Base-by-base conservation (phyloP, 257 asterid genomes). In the Solanum lignicaule region DNA sequence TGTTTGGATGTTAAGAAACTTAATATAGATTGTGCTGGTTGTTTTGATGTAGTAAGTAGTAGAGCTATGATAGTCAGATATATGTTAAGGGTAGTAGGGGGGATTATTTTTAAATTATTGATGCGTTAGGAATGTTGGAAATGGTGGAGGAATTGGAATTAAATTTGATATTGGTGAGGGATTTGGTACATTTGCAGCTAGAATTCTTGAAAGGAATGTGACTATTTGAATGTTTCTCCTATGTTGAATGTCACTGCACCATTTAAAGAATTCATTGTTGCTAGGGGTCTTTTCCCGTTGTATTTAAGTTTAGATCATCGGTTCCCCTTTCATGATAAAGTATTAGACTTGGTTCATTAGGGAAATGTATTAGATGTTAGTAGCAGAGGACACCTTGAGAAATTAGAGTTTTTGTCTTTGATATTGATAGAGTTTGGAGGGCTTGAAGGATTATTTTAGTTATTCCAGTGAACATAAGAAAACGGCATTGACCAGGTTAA, bases 251-350 rank as follows among this genome's bases (percentile, higher is more conserved):
- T 55, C 5, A 7, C 11, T 13, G 5, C n/a, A 55, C n/a, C n/a
- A 55, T 6, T 4, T 55, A 55, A 18, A 18, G 65, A 55, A 55
- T 18, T 18, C n/a, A 7, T 55, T 55, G 10, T 4, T 7, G n/a
- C 65, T 6, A 6, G n/a, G n/a, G n/a, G 87, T 55, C 10, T 55
- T 55, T 18, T 55, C 65, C n/a, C 10, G 0, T 55, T 18, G 0
- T 18, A 3, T 71, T 43, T 89, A n/a, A 87, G 89, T 86, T 36
- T 89, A 29, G 89, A 89, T 88, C 79, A 81, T 36, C 0, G 9
- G 10, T 55, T 55, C 10, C 10, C 65, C n/a, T 55, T 55, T 55
- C 11, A 55, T 7, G 65, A 55, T 55, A 55, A 55, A 18, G n/a
- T 7, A 55, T 18, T 55, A 16, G 65, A 18, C 1, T 55, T 55